A percentile compares a stretch with the other conserved stretches of the same genome.
Evolutionary conservation across 495 filamentous ascomycete genomes (phyloP).

Genomic region (Platismatia glauca): DNA sequence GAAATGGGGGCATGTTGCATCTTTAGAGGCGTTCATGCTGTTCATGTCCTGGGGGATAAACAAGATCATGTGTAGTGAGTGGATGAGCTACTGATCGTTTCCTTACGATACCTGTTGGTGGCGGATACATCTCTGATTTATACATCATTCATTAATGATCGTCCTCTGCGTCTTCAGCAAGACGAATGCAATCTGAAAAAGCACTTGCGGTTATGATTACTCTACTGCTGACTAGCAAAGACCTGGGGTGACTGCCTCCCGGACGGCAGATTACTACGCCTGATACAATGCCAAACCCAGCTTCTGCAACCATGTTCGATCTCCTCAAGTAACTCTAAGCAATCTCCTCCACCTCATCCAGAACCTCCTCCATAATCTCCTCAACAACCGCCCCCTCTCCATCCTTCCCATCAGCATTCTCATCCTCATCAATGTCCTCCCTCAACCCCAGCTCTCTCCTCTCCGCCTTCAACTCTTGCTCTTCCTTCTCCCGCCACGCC

Average conservation of each 20-base stretch:
- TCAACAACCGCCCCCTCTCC: constrained; percentile 70
- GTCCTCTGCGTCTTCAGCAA: background rate
- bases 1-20: background rate
- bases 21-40: background rate
- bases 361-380: constrained; percentile 87
- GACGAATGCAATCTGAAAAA: background rate
- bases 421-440: constrained; percentile 47
- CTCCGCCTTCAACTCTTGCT: constrained; percentile 66
- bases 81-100: background rate
- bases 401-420: constrained; percentile 48
- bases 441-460: constrained; percentile 57
- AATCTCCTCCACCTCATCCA: constrained; percentile 89
- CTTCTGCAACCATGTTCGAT: background rate
- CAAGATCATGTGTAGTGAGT: background rate
- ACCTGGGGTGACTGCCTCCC: constrained; percentile 6
- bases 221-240: background rate
- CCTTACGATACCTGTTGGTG: background rate
- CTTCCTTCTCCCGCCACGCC: constrained; percentile 69
- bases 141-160: background rate
- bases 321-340: constrained; percentile 2
- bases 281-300: background rate
- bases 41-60: background rate
- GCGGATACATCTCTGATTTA: background rate
- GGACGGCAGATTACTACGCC: constrained; percentile 7
- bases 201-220: background rate